A percentile compares a stretch with the other conserved stretches of the same genome.
Conservation (phyloP, 2,329 filamentous ascomycete species). For the Colletotrichum neosansevieriae region DNA sequence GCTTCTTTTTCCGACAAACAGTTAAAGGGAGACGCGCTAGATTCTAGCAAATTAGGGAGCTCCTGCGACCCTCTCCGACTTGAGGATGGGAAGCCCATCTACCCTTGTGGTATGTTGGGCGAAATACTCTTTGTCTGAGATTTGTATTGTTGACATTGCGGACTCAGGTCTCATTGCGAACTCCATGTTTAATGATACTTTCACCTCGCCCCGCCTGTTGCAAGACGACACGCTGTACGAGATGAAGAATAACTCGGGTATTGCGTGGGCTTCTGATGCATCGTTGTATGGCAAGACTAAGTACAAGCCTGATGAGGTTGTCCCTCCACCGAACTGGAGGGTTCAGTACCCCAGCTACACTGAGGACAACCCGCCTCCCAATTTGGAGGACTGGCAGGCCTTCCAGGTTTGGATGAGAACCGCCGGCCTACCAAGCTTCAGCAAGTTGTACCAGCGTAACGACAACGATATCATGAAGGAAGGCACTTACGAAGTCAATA, state of each 20-base stretch:
- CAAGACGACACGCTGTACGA: slow-evolving; percentile 67
- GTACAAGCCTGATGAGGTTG: slow-evolving; percentile 74
- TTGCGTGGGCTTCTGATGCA: slow-evolving; percentile 88
- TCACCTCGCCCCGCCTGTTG: slow-evolving; percentile 72
- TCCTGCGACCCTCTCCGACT: slow-evolving; percentile 82
- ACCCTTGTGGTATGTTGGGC: slow-evolving; percentile 75
- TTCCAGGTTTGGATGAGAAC: slow-evolving; percentile 99
- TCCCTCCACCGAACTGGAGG: slow-evolving; percentile 90
- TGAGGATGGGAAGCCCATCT: slow-evolving; percentile 77
- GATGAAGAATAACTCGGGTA: slow-evolving; percentile 81
- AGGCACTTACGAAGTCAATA: slow-evolving; percentile 82
- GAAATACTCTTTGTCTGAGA: neutral
- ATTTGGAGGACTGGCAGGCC: slow-evolving; percentile 80
- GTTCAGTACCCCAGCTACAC: slow-evolving; percentile 75
- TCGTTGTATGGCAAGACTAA: slow-evolving; percentile 79
- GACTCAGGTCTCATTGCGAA: slow-evolving; percentile 83
- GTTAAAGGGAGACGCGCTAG: slow-evolving; percentile 76
- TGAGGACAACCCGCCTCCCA: slow-evolving; percentile 71
- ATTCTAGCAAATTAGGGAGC: slow-evolving; percentile 68
- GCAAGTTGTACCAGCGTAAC: slow-evolving; percentile 90
- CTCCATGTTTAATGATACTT: slow-evolving; percentile 96
- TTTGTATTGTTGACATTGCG: neutral
- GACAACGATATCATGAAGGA: slow-evolving; percentile 74
- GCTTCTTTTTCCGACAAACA: slow-evolving; percentile 88
- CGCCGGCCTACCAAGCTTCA: slow-evolving; percentile 92